Percentiles rank a stretch among this genome's conserved stretches.
Conservation (phyloP, 1,284 basidiomycete genomes). For the Puccinia hordei region DNA sequence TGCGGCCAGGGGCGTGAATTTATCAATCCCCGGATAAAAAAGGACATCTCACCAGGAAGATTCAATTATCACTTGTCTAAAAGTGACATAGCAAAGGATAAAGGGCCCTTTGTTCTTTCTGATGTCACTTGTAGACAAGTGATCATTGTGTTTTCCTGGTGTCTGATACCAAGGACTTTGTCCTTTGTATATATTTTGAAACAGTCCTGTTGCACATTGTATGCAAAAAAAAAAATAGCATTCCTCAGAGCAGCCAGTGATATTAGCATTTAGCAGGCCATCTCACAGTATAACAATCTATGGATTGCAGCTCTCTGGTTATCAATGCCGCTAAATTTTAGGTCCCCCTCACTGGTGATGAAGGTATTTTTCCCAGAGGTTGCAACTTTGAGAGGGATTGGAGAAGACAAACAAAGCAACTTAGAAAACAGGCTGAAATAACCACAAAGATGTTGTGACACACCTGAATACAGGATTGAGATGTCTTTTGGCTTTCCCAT, state of each 20-base stretch:
- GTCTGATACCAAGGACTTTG: too few relatives aligned
- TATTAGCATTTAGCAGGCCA: neutral
- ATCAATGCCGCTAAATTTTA: neutral
- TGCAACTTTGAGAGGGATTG: conserved; percentile 7
- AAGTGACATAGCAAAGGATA: too few relatives aligned
- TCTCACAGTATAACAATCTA: too few relatives aligned
- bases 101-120: too few relatives aligned
- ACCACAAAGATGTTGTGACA: conserved; percentile 11
- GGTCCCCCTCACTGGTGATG: neutral
- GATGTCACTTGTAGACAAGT: too few relatives aligned
- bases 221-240: neutral
- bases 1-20: too few relatives aligned
- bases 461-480: neutral
- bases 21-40: too few relatives aligned
- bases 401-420: neutral
- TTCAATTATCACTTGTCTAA: too few relatives aligned
- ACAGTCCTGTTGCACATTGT: neutral
- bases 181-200: too few relatives aligned
- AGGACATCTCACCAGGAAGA: too few relatives aligned
- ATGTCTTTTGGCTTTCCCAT: neutral
- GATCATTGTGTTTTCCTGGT: too few relatives aligned
- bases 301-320: neutral
- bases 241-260: neutral
- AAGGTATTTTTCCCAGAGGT: neutral
- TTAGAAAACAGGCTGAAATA: neutral